Evolutionary conservation across 768 basidiomycete species (phyloP).

Genomic region (Tulasnella sp.): DNA sequence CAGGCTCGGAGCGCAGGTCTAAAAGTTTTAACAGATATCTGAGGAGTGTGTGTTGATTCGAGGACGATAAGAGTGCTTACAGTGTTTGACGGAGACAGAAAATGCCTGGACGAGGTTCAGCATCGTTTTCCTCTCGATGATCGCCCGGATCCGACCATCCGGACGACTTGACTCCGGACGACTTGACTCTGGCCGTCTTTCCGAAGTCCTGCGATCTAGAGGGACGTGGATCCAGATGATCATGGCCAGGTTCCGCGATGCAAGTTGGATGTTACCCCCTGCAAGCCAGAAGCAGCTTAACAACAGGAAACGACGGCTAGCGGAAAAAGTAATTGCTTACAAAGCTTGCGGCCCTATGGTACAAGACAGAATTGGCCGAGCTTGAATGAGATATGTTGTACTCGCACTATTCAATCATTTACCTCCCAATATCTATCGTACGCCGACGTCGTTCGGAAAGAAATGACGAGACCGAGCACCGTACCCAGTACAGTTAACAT

Average conservation of each 20-base stretch:
- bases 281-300: not conserved
- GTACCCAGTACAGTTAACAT: conserved; percentile 64
- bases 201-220: conserved; percentile 1
- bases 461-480: conserved; percentile 39
- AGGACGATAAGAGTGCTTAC: too few relatives aligned
- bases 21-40: too few relatives aligned
- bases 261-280: conserved; percentile 12
- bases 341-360: not conserved
- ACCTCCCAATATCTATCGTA: conserved; percentile 56
- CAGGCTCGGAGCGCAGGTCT: conserved; percentile 51
- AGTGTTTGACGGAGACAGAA: conserved; percentile 13
- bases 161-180: too few relatives aligned
- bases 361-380: not conserved
- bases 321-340: not conserved
- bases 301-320: not conserved
- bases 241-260: conserved; percentile 7
- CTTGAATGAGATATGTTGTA: not conserved
- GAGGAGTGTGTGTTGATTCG: too few relatives aligned
- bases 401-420: not conserved
- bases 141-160: conserved; percentile 2
- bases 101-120: conserved; percentile 15
- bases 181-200: not conserved
- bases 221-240: conserved; percentile 18
- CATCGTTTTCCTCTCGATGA: conserved; percentile 17
- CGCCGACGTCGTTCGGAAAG: conserved; percentile 62